A percentile compares a stretch with the other conserved stretches of the same genome.
phyloP scores from a whole-genome alignment of 208 protist species.

The Tritrichomonas foetus region DNA sequence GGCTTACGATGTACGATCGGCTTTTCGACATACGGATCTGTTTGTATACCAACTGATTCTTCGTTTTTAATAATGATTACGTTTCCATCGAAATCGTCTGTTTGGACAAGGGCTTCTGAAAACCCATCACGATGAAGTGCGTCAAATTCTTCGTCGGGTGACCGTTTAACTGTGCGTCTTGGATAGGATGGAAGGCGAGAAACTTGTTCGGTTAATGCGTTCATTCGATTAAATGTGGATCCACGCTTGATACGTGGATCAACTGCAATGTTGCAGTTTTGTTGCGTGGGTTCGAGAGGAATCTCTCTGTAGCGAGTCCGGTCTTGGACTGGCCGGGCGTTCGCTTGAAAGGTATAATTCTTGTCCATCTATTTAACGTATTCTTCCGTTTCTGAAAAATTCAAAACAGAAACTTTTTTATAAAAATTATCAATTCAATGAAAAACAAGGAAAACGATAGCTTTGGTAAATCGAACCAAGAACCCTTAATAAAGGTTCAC shows the following conservation, averaged over 20 bases:
- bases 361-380: neutral
- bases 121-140: neutral
- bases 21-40: neutral
- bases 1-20: neutral
- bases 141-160: neutral
- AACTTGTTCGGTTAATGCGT: neutral
- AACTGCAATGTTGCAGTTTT: neutral
- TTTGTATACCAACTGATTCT: neutral
- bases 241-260: slow-evolving; percentile 10
- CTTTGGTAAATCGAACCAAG: no score
- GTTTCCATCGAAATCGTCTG: slow-evolving; percentile 8
- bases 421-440: no score
- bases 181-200: neutral
- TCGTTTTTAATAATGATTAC: neutral
- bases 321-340: neutral
- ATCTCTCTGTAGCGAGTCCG: neutral
- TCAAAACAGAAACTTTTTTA: no score
- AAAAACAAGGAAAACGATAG: no score
- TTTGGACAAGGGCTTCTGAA: neutral
- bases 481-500: no score
- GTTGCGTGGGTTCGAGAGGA: neutral
- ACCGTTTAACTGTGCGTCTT: neutral
- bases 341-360: neutral
- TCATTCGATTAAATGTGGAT: neutral
- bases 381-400: no score